Conservation (phyloP, 192 early-diverging fungal species). For the Phycomyces blakesleeanus region DNA sequence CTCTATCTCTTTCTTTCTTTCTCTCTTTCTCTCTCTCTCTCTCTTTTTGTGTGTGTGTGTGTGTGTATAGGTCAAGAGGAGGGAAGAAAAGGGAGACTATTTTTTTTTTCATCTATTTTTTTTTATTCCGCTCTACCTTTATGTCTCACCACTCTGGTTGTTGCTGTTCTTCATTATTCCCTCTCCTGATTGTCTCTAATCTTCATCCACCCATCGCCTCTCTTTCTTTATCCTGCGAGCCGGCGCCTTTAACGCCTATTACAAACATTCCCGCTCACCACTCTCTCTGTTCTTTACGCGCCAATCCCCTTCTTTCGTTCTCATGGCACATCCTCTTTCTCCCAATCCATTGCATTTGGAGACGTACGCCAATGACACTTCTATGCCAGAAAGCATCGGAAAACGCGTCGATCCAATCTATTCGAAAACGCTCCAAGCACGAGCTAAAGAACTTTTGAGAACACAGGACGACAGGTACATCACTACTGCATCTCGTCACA, state of each 20-base stretch:
- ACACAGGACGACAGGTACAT: constrained; percentile 32
- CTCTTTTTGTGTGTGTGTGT: too few relatives aligned
- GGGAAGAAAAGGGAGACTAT: constrained; percentile 3
- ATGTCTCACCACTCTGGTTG: background rate
- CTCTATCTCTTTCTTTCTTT: too few relatives aligned
- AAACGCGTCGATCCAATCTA: constrained; percentile 41
- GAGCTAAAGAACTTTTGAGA: constrained; percentile 30
- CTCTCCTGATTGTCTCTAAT: background rate
- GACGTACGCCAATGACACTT: background rate
- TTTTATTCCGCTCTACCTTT: background rate
- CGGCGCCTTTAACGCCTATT: background rate
- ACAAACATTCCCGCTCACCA: too few relatives aligned
- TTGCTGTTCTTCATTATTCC: background rate
- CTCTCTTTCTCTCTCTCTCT: too few relatives aligned
- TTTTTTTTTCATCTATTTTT: constrained; percentile 8
- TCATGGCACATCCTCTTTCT: constrained; percentile 5
- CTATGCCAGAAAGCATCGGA: constrained; percentile 22
- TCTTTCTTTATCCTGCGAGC: background rate
- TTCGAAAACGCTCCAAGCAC: constrained; percentile 28
- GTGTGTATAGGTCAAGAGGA: background rate
- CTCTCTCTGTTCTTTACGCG: too few relatives aligned
- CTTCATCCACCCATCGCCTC: background rate
- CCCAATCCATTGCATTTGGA: constrained; percentile 1
- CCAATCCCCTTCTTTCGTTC: constrained; percentile 8
- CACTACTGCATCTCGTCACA: background rate